Base-by-base conservation (phyloP, 1,284 basidiomycete species). In the Rugosomyces carneus region DNA sequence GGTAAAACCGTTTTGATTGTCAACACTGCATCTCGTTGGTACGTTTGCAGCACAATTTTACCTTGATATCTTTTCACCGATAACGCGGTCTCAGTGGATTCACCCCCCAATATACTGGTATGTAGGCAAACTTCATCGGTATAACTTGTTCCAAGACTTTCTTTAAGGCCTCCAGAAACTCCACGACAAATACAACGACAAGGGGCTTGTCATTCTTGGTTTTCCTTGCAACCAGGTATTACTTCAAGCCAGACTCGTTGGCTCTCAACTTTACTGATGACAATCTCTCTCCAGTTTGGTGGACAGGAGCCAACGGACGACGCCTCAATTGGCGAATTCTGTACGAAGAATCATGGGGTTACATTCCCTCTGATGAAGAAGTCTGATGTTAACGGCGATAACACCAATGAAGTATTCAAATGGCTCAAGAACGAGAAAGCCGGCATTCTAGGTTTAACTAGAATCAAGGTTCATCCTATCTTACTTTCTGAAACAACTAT, bases 221-320 rank as follows among this genome's bases (percentile, higher is more conserved):
- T 94, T 94, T 73, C 92, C 92, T 24, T 93, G 84, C 71, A 94
- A 95, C 64, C 92, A 93, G 71, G 89, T 89, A 49, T 51, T 72
- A 41, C 21, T 36, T 18, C 10, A 13, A 37, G 26, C 37, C 13
- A 16, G n/a, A 31, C 29, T 36, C 20, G 9, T 31, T 10, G 2
- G 5, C 39, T 15, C 55, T 10, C 42, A 37, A n/a, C n/a, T 35
- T 16, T 23, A 24, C 36, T 13, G n/a, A 34, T 40, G 40, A 13
- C 20, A 42, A 15, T 24, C 32, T 24, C 37, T 36, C 34, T 23
- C 8, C 50, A 87, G 83, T 88, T 88, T 54, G 82, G 77, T 49
- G 75, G 78, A 1, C 86, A 91, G 66, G 89, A 92, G 59, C 89
- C 89, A 1, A 82, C 75, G 18, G 69, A 75, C 16, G 88, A 92